A percentile compares a stretch with the other conserved stretches of the same genome.
phyloP scores from a whole-genome alignment of 2,329 filamentous ascomycete genomes.

The Colletotrichum tropicicola region DNA sequence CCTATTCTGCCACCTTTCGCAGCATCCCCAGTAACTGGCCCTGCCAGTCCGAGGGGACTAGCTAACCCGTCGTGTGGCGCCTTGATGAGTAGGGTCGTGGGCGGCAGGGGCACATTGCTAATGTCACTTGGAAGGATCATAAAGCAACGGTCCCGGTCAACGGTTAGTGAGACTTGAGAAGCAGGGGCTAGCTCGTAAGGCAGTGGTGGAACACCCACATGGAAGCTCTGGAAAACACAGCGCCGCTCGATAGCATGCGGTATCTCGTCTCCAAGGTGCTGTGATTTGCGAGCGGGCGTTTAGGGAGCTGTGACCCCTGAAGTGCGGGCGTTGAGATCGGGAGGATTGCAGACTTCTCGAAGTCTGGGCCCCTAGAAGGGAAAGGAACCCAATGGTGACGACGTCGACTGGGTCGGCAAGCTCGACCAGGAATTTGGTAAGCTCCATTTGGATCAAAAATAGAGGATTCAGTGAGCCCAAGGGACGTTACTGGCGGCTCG shows the following conservation, averaged over 20 bases:
- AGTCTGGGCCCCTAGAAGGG: not conserved
- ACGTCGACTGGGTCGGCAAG: not conserved
- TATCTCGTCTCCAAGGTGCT: not conserved
- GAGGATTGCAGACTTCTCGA: not conserved
- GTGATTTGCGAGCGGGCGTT: conserved; percentile 9
- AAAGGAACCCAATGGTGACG: not conserved
- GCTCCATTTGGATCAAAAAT: not conserved
- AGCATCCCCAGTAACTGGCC: not conserved
- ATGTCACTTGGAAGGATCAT: conserved; percentile 19
- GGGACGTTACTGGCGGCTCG: not conserved
- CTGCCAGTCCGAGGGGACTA: not conserved
- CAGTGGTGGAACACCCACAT: conserved; percentile 1
- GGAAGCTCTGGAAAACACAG: conserved; percentile 15
- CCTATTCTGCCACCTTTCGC: not conserved
- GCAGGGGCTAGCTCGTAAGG: not conserved
- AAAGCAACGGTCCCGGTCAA: not conserved
- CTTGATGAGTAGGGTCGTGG: not conserved
- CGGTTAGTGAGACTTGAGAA: not conserved
- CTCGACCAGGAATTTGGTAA: not conserved
- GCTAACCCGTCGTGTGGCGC: not conserved
- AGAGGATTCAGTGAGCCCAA: not conserved
- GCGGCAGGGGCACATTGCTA: not conserved
- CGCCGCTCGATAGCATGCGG: not conserved
- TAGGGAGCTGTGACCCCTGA: not conserved
- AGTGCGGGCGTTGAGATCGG: conserved; percentile 3